Evolutionary conservation across 352 stramenopile species (phyloP).

Genomic region (Globisporangium camurandrum): DNA sequence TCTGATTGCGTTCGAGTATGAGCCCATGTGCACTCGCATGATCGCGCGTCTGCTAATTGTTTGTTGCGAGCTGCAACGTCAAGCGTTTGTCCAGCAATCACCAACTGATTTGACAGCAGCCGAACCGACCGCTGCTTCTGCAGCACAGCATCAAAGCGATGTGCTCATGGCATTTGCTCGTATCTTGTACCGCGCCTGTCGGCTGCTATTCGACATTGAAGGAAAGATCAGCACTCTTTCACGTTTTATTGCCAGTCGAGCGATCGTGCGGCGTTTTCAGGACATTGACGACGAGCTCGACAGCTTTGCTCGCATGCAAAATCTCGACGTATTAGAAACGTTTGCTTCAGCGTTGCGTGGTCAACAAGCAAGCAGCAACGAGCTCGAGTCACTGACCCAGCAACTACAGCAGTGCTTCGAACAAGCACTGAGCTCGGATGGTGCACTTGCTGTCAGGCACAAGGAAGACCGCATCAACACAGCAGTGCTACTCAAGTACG

Average conservation of each 20-base stretch:
- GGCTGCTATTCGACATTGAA: neutral
- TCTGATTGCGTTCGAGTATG: neutral
- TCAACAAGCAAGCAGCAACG: neutral
- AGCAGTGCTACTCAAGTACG: slow-evolving; percentile 1
- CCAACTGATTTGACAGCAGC: neutral
- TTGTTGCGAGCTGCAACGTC: neutral
- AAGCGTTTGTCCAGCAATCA: neutral
- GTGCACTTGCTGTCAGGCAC: neutral
- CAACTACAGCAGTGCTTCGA: neutral
- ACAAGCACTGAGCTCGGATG: neutral
- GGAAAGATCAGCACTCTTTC: neutral
- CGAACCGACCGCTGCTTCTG: no score
- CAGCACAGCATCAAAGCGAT: no score
- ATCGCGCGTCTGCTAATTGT: neutral
- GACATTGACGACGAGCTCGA: neutral
- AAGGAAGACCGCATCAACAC: neutral
- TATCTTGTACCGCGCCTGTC: neutral
- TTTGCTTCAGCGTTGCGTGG: neutral
- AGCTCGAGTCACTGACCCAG: neutral
- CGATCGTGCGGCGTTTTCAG: neutral
- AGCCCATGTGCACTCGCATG: neutral
- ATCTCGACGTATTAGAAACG: neutral
- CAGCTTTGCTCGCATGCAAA: neutral
- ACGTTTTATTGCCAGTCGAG: slow-evolving; percentile 1
- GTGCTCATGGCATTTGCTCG: neutral